These are phyloP conservation scores for Scleroderma bovista DNA, from an alignment of 768 basidiomycete genomes.

Conservation along the genomic window DNA sequence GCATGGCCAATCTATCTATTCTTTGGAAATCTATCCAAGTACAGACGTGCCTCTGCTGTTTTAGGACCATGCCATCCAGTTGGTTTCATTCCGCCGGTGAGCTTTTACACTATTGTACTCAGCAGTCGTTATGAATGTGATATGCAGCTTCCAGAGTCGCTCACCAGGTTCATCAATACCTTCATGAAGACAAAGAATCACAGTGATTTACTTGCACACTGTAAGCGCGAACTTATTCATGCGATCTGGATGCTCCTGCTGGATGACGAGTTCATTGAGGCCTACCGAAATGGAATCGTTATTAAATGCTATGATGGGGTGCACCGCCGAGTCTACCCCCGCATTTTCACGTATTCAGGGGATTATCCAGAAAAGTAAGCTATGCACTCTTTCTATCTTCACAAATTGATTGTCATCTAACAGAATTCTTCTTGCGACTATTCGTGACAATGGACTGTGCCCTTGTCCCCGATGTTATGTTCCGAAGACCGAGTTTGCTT, in stretches of 20 bases:
- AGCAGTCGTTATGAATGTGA: not conserved
- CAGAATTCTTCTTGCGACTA: conserved; percentile 21
- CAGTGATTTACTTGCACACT: conserved; percentile 5
- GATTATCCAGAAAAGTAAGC: conserved; percentile 2
- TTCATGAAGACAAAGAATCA: not conserved
- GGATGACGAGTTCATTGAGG: conserved; percentile 16
- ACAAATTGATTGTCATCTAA: not conserved
- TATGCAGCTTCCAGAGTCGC: not conserved
- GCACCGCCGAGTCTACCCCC: conserved; percentile 10
- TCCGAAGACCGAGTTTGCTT: conserved; percentile 8
- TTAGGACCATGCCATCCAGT: conserved; percentile 33
- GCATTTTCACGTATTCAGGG: conserved; percentile 13
- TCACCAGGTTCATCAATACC: not conserved
- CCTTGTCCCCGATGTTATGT: conserved; percentile 25
- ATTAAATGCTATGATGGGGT: conserved; percentile 8
- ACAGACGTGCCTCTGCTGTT: conserved; percentile 24
- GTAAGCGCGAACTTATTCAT: conserved; percentile 16
- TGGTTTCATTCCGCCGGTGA: conserved; percentile 39
- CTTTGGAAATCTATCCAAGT: conserved; percentile 40
- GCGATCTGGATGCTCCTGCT: conserved; percentile 12
- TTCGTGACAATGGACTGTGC: conserved; percentile 20
- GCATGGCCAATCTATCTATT: conserved; percentile 38
- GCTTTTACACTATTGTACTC: not conserved
- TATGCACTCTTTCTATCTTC: no score
- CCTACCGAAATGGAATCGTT: conserved; percentile 17